Evolutionary conservation across 345 rosid species (phyloP), one percentile per base, ranked within the genome.

Genomic region (Linum usitatissimum): DNA sequence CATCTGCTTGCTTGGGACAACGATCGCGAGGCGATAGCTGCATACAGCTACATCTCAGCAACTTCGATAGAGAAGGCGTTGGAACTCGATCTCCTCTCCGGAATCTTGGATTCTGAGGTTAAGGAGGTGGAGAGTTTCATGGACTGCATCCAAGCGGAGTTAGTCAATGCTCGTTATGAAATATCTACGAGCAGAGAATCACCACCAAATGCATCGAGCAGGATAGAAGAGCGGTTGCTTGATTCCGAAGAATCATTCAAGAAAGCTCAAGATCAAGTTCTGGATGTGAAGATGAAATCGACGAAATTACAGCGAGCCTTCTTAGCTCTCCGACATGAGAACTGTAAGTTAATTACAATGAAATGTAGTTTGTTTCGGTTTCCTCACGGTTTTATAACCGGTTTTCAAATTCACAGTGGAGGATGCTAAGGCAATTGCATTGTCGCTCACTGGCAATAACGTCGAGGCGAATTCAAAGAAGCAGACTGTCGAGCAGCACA

Each of bases 31-130:
- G 74, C 70, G 18, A 78, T 75, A 73, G 75, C 76, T 21, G 60
- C 69, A 40, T 73, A 70, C 64, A 66, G 74, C 36, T 39, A 59
- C 68, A 58, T 78, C 55, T 74, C 84, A 5, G 55, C 77, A 66
- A 77, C 66, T 42, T 79, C 84, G 8, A 66, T 79, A 61, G 90
- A 83, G 73, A 86, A 84, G 79, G 86, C 97, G 57, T 75, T 89
- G 81, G 58, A 69, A 49, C 78, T 79, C 76, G 96, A 90, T 77
- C 80, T 89, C 30, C 78, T 86, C 53, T 81, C 80, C 53, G 84
- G 86, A 55, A 70, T 89, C 74, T 70, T 93, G 65, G 99, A 83
- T 76, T 87, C 97, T 0, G 90, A 87, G 81, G 73, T 87, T 65
- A 80, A 77, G 65, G 91, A 78, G 71, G 86, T 90, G 77, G 90